These are phyloP conservation scores for Nyctanthes arbortristis DNA, from an alignment of 257 asterid species.

Conservation along the genomic window DNA sequence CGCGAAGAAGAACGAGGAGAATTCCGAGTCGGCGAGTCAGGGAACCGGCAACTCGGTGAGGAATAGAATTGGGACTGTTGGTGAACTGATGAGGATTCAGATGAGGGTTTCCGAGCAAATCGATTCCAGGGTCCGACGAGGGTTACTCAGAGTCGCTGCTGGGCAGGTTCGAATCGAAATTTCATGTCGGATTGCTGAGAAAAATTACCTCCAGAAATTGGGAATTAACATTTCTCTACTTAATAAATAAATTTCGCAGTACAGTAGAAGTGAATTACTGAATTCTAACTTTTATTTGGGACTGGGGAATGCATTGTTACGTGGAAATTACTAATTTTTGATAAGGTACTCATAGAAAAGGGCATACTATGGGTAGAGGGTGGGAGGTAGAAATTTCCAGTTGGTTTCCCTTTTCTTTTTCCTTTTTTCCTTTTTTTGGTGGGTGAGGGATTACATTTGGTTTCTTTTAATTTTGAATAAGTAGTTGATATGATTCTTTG, in stretches of 20 bases:
- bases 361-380: background rate
- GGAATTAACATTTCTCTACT: too few species aligned
- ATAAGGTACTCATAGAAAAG: background rate
- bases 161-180: conserved; percentile 57
- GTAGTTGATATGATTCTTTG: background rate
- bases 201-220: too few species aligned
- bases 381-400: background rate
- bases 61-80: conserved; percentile 39
- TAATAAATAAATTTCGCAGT: too few species aligned
- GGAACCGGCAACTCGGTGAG: conserved; percentile 18
- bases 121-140: conserved; percentile 82
- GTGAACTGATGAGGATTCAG: conserved; percentile 84
- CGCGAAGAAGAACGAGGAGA: conserved; percentile 32
- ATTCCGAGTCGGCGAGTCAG: conserved; percentile 29
- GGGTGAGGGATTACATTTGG: too few species aligned
- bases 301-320: too few species aligned
- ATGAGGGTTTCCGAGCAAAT: conserved; percentile 79
- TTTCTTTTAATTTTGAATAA: background rate
- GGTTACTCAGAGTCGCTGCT: conserved; percentile 77
- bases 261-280: background rate
- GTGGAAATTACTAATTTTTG: background rate
- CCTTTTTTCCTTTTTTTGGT: too few species aligned
- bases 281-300: background rate
- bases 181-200: conserved; percentile 1
- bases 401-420: too few species aligned